Conservation (phyloP, 1,139 yeast species). For the Geotrichum restrictum region DNA sequence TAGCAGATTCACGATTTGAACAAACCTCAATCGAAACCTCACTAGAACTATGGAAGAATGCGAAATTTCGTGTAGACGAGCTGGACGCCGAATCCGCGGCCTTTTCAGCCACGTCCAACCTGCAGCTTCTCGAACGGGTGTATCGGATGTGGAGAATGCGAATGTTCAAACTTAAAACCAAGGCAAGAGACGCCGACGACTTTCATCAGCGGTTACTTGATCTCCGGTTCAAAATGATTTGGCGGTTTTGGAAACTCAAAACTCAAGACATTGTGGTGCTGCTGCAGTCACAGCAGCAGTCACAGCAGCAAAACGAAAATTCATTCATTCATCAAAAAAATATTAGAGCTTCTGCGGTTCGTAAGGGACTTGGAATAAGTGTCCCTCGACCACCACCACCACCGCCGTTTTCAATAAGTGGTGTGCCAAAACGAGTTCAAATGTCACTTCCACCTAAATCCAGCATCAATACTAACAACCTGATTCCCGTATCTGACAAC, state of each 20-base stretch:
- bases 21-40: not conserved
- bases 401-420: not conserved
- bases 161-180: conserved; percentile 27
- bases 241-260: conserved; percentile 28
- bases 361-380: too few relatives aligned
- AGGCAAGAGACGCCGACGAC: conserved; percentile 28
- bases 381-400: too few relatives aligned
- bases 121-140: conserved; percentile 12
- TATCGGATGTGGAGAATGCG: conserved; percentile 31
- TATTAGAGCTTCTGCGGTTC: not conserved
- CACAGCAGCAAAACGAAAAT: not conserved
- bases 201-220: conserved; percentile 24
- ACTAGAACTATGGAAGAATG: conserved; percentile 2
- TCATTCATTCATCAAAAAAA: conserved; percentile 8
- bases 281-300: too few relatives aligned
- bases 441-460: conserved; percentile 4
- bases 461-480: too few relatives aligned
- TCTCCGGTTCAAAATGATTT: conserved; percentile 25
- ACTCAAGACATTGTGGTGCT: conserved; percentile 14
- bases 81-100: conserved; percentile 1
- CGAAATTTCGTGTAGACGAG: not conserved
- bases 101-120: not conserved
- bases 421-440: not conserved
- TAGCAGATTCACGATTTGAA: conserved; percentile 10
- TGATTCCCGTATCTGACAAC: not conserved